Conservation (phyloP, 1,284 basidiomycete genomes). For the Cutaneotrichosporon spelunceum region DNA sequence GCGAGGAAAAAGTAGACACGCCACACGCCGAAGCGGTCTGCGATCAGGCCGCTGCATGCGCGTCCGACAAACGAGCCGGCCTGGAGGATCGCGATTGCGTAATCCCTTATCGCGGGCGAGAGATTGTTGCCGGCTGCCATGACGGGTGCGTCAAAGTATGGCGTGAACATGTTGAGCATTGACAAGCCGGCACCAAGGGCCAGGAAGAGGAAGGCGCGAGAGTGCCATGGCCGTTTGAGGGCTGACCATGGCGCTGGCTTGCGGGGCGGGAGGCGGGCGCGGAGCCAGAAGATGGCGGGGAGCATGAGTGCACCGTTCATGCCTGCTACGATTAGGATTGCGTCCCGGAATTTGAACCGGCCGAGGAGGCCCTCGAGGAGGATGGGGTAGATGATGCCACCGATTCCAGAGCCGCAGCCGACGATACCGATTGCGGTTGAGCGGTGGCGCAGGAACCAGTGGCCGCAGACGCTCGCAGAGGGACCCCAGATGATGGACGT, state of each 20-base stretch:
- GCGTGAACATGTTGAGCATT: slow-evolving; percentile 36
- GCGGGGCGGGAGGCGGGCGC: slow-evolving; percentile 26
- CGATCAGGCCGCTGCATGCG: slow-evolving; percentile 24
- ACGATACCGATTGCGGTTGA: slow-evolving; percentile 45
- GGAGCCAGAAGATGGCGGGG: slow-evolving; percentile 26
- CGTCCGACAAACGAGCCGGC: slow-evolving; percentile 30
- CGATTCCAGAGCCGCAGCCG: slow-evolving; percentile 43
- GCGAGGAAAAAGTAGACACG: slow-evolving; percentile 23
- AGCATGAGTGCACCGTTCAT: slow-evolving; percentile 27
- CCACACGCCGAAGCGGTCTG: slow-evolving; percentile 28
- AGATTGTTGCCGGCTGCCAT: slow-evolving; percentile 19
- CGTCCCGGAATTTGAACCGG: slow-evolving; percentile 16
- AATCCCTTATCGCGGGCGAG: slow-evolving; percentile 13
- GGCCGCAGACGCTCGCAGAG: slow-evolving; percentile 40
- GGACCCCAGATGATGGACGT: slow-evolving; percentile 42
- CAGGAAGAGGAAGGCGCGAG: slow-evolving; percentile 33
- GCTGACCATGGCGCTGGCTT: slow-evolving; percentile 17
- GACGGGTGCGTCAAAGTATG: slow-evolving; percentile 25
- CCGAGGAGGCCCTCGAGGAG: slow-evolving; percentile 23
- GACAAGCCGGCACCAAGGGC: slow-evolving; percentile 32
- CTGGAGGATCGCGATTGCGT: slow-evolving; percentile 28
- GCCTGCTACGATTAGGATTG: slow-evolving; percentile 28
- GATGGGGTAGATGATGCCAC: slow-evolving; percentile 47
- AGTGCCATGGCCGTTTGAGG: slow-evolving; percentile 31
- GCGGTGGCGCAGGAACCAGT: slow-evolving; percentile 43